Evolutionary conservation across 805 yeast species (phyloP).

Genomic region (Candida railenensis): DNA sequence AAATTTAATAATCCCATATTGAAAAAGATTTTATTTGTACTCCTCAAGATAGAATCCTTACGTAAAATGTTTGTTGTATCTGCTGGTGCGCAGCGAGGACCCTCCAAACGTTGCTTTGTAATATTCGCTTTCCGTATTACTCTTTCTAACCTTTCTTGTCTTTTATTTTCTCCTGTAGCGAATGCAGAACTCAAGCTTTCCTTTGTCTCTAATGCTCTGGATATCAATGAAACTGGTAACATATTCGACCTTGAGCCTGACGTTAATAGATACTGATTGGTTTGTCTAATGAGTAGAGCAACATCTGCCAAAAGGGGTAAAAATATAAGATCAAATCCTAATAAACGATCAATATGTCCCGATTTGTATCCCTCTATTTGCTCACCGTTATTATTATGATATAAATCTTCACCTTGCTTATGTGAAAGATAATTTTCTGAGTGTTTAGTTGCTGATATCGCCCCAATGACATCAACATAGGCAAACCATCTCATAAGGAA

Average conservation of each 20-base stretch:
- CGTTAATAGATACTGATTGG: constrained; percentile 17
- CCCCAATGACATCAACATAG: constrained; percentile 63
- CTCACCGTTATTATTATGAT: constrained; percentile 17
- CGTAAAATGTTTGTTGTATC: constrained; percentile 20
- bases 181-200: constrained; percentile 18
- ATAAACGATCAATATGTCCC: constrained; percentile 55
- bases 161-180: constrained; percentile 25
- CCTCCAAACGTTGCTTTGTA: constrained; percentile 2
- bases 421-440: constrained; percentile 26
- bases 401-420: constrained; percentile 5
- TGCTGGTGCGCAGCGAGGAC: constrained; percentile 11
- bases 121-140: constrained; percentile 8
- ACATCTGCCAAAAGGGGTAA: constrained; percentile 58
- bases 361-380: constrained; percentile 6
- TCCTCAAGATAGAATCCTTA: constrained; percentile 36
- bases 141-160: constrained; percentile 21
- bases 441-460: constrained; percentile 52
- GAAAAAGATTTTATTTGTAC: constrained; percentile 53
- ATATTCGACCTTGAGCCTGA: constrained; percentile 1
- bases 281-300: constrained; percentile 29
- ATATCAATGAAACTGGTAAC: constrained; percentile 19
- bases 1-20: constrained; percentile 55
- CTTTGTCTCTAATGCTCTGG: constrained; percentile 27
- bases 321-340: constrained; percentile 66
- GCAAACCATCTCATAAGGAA: constrained; percentile 70